Base-by-base conservation (phyloP, 1,139 yeast genomes). In the Pichia sp. region DNA sequence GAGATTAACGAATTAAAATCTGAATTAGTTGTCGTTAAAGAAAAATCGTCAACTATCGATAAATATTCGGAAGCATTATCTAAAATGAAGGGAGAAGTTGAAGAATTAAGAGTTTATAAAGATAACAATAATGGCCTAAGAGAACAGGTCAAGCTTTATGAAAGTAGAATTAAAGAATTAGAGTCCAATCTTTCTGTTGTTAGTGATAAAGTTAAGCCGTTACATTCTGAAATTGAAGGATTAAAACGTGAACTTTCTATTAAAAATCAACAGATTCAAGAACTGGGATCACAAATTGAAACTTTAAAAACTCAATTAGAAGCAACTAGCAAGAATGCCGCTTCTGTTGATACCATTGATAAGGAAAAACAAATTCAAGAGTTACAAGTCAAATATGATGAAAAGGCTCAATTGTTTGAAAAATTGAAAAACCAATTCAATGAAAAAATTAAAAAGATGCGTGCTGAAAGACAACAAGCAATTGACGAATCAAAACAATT, bases 71-170 rank as follows among this genome's bases (percentile, higher is more conserved):
- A 66, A 21, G 79, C 78, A 31, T 78, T 80, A 40, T 63, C 70
- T n/a, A 70, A 70, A 37, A 61, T 84, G 43, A 55, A 74, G 47
- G 74, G 74, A 34, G 84, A 82, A 55, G 64, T 85, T 40, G 76
- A 78, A 43, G 89, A 83, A 48, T 61, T 87, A 56, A 81, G 77
- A 50, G 68, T 84, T 30, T 65, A 85, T 46, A 74, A 86, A 45
- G 95, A 87, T 55, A 81, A 88, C 53, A 85, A 86, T 54, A 65
- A 71, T 14, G 72, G 82, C 8, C 68, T 87, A 47, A 72, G 94
- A 46, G 66, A 69, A 35, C 89, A 84, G 48, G 57, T 62, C 35
- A 57, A 59, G 22, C 49, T 46, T 14, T 59, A 66, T 35, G 58
- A 61, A 40, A 41, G 48, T 6, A 60, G 62, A 33, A 45, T 68